These are phyloP conservation scores for Curvularia spicifera DNA, from an alignment of 2,329 filamentous ascomycete species.

Conservation along the genomic window DNA sequence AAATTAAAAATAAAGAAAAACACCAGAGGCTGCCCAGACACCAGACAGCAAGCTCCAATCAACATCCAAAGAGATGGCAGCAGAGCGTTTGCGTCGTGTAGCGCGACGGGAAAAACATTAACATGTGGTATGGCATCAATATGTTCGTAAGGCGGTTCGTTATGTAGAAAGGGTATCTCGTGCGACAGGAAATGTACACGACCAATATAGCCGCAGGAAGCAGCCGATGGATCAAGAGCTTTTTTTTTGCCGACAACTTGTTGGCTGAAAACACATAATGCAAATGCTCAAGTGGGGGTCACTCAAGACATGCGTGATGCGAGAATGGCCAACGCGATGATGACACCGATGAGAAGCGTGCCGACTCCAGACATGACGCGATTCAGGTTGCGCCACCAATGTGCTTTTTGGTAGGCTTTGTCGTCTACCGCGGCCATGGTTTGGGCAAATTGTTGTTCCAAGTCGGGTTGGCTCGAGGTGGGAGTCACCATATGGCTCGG, in stretches of 20 bases:
- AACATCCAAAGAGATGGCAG: conserved; percentile 25
- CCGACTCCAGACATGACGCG: conserved; percentile 66
- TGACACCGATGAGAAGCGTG: conserved; percentile 60
- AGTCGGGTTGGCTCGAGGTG: conserved; percentile 43
- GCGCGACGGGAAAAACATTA: conserved; percentile 38
- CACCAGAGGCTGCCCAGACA: conserved; percentile 29
- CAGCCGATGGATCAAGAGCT: conserved; percentile 3
- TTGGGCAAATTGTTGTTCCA: conserved; percentile 55
- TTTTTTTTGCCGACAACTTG: conserved; percentile 4
- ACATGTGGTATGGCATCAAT: conserved; percentile 37
- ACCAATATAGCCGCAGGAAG: conserved; percentile 3
- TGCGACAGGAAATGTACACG: conserved; percentile 14
- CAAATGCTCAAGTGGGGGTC: conserved; percentile 13
- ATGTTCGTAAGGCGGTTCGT: conserved; percentile 34
- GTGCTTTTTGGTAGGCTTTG: conserved; percentile 63
- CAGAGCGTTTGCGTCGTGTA: conserved; percentile 30
- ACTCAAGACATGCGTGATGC: conserved; percentile 43
- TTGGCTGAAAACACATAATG: conserved; percentile 7
- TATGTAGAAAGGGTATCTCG: conserved; percentile 22
- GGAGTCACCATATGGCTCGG: conserved; percentile 52
- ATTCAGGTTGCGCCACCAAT: conserved; percentile 69
- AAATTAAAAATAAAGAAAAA: conserved; percentile 21
- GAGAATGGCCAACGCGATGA: conserved; percentile 51
- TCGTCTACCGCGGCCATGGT: conserved; percentile 55
- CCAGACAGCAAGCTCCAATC: conserved; percentile 28